A percentile compares a stretch with the other conserved stretches of the same genome.
phyloP scores from a whole-genome alignment of 768 basidiomycete species.

The Psilocybe subaeruginosa region DNA sequence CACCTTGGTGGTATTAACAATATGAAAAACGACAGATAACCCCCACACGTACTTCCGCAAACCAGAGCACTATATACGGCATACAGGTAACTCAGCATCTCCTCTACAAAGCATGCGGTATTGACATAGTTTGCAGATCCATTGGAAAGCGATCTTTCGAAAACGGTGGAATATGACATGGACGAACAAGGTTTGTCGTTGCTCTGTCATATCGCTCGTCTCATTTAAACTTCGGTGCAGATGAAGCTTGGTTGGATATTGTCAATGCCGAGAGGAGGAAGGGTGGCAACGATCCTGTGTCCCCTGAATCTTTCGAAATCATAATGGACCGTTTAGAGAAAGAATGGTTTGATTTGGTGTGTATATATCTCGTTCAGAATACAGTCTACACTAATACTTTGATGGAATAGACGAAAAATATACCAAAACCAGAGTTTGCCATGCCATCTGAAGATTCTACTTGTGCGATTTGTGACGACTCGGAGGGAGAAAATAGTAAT shows the following conservation, averaged over 20 bases:
- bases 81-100: conserved; percentile 64
- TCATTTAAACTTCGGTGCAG: conserved; percentile 38
- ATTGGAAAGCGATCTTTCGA: conserved; percentile 86
- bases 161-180: conserved; percentile 99
- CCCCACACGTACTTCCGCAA: conserved; percentile 73
- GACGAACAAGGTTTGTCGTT: conserved; percentile 85
- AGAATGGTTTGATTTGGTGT: conserved; percentile 96
- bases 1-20: neutral
- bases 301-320: conserved; percentile 91
- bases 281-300: conserved; percentile 67
- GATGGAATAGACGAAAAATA: conserved; percentile 79
- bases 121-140: conserved; percentile 61
- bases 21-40: conserved; percentile 34
- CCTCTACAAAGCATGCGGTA: neutral
- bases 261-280: conserved; percentile 84
- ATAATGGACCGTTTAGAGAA: conserved; percentile 98
- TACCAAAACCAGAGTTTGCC: conserved; percentile 86
- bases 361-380: conserved; percentile 19
- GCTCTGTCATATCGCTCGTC: neutral
- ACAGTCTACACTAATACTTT: neutral
- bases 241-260: conserved; percentile 92
- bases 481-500: conserved; percentile 98
- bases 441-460: conserved; percentile 95
- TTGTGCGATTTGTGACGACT: conserved; percentile 97
- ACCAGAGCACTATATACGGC: conserved; percentile 88